phyloP scores from a whole-genome alignment of 2,329 filamentous ascomycete species.

The Alternaria atra region DNA sequence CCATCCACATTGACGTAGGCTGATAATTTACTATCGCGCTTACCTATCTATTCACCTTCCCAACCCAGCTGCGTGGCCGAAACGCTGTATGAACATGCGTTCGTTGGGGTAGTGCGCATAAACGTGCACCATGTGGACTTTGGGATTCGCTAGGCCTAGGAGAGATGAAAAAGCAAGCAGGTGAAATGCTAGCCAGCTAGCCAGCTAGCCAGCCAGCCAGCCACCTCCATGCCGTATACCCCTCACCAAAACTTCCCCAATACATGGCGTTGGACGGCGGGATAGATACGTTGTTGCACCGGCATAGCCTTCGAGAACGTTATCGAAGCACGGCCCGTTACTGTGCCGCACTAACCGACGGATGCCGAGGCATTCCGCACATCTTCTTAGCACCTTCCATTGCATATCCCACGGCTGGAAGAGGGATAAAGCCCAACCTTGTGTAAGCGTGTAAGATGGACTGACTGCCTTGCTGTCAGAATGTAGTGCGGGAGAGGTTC shows the following conservation, averaged over 20 bases:
- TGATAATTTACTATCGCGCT: constrained; percentile 9
- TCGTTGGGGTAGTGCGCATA: not conserved
- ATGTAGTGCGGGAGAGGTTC: constrained; percentile 2
- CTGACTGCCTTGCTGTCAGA: not conserved
- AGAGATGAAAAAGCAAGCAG: not conserved
- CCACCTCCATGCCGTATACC: not conserved
- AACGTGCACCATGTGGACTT: constrained; percentile 1
- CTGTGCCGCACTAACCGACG: constrained; percentile 16
- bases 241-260: not conserved
- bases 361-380: constrained; percentile 33
- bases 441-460: not conserved
- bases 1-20: constrained; percentile 2
- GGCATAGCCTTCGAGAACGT: constrained; percentile 3
- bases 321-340: constrained; percentile 6
- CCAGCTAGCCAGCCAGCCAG: not conserved
- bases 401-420: constrained; percentile 33
- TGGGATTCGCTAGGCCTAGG: not conserved
- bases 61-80: constrained; percentile 12
- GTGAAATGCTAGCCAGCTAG: not conserved
- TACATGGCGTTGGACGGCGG: not conserved
- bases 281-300: not conserved
- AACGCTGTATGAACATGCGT: constrained; percentile 8
- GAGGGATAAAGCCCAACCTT: not conserved
- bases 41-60: constrained; percentile 26
- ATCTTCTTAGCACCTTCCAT: constrained; percentile 30